These are phyloP conservation scores for Lodderomyces metapsilosis DNA, from an alignment of 1,139 yeast genomes.

Conservation along the genomic window DNA sequence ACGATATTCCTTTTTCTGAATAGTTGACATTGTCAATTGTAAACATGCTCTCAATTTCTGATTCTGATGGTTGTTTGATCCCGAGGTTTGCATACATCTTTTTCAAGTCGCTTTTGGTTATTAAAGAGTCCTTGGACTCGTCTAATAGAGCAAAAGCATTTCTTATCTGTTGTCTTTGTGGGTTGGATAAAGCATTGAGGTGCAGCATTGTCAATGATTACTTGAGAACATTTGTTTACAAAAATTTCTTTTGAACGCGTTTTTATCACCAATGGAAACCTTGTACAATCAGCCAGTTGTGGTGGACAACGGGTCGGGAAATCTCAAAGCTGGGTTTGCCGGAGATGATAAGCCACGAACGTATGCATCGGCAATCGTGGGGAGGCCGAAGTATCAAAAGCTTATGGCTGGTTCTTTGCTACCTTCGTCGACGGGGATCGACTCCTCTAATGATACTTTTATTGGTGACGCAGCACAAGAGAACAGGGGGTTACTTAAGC, in stretches of 20 bases:
- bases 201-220: slow-evolving; percentile 11
- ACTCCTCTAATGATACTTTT: slow-evolving; percentile 37
- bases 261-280: slow-evolving; percentile 11
- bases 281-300: slow-evolving; percentile 83
- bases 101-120: slow-evolving; percentile 58
- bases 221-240: slow-evolving; percentile 8
- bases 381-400: slow-evolving; percentile 79
- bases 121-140: slow-evolving; percentile 68
- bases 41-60: slow-evolving; percentile 52
- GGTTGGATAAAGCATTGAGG: slow-evolving; percentile 38
- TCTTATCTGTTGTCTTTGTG: slow-evolving; percentile 43
- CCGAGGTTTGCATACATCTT: slow-evolving; percentile 55
- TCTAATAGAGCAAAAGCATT: slow-evolving; percentile 68
- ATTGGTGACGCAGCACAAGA: slow-evolving; percentile 76
- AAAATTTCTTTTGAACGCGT: slow-evolving; percentile 1
- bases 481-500: slow-evolving; percentile 67
- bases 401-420: slow-evolving; percentile 77
- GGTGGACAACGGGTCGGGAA: slow-evolving; percentile 91
- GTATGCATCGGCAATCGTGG: slow-evolving; percentile 55
- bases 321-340: slow-evolving; percentile 87
- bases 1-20: slow-evolving; percentile 48
- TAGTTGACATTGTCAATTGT: slow-evolving; percentile 20
- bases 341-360: slow-evolving; percentile 82
- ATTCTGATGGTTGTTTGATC: slow-evolving; percentile 36
- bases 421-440: slow-evolving; percentile 13